These are phyloP conservation scores for Zarea fungicola DNA, from an alignment of 2,329 filamentous ascomycete genomes.

Conservation along the genomic window DNA sequence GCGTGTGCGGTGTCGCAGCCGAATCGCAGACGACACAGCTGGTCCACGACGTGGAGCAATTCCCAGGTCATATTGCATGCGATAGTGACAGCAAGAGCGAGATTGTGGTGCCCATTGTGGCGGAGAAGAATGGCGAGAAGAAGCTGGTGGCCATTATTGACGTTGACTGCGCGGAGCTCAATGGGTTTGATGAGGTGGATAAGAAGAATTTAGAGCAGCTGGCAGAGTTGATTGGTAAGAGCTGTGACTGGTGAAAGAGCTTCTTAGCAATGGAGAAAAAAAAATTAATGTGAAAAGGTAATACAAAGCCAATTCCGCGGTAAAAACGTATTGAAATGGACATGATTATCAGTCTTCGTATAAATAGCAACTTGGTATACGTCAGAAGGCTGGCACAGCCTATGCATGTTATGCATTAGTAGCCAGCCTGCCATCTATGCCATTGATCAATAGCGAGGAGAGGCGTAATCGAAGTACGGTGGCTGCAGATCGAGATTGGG, in stretches of 20 bases:
- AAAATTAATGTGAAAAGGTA: no score
- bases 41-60: conserved; percentile 63
- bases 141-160: conserved; percentile 72
- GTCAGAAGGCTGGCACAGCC: not conserved
- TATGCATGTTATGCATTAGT: no score
- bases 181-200: conserved; percentile 67
- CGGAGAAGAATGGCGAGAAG: conserved; percentile 23
- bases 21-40: conserved; percentile 56
- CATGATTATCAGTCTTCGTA: not conserved
- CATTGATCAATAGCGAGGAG: no score
- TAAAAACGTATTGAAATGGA: no score
- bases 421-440: no score
- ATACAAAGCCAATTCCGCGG: no score
- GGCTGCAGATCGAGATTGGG: conserved; percentile 8
- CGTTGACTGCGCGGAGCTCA: conserved; percentile 63
- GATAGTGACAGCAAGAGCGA: conserved; percentile 72
- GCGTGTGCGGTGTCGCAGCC: conserved; percentile 72
- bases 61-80: conserved; percentile 78
- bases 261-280: not conserved
- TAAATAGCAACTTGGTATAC: conserved; percentile 7
- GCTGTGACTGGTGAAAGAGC: conserved; percentile 59
- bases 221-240: conserved; percentile 51
- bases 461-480: no score
- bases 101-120: conserved; percentile 71
- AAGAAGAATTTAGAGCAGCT: conserved; percentile 60